These are phyloP conservation scores for Solanum piurae DNA, from an alignment of 257 asterid species.

Conservation along the genomic window DNA sequence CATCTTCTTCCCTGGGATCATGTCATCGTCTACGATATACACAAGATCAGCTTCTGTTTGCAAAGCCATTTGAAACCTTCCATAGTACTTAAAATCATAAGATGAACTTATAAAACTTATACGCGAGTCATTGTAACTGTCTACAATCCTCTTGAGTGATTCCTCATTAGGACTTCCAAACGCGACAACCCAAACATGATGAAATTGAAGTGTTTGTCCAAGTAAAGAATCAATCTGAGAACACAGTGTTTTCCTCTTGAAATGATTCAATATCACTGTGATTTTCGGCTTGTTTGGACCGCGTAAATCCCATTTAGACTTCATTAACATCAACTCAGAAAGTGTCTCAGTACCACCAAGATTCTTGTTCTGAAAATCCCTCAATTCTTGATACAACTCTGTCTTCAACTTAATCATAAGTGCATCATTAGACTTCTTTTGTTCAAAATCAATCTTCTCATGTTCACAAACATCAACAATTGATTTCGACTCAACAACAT, in stretches of 20 bases:
- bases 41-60: constrained; percentile 83
- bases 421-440: constrained; percentile 63
- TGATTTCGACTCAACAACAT: constrained; percentile 12
- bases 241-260: constrained; percentile 77
- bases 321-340: constrained; percentile 49
- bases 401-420: constrained; percentile 72
- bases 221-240: constrained; percentile 73
- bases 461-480: constrained; percentile 43
- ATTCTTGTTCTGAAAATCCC: constrained; percentile 35
- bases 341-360: constrained; percentile 60
- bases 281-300: constrained; percentile 37
- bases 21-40: constrained; percentile 79
- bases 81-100: constrained; percentile 89
- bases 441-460: constrained; percentile 66
- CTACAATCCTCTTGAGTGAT: constrained; percentile 44
- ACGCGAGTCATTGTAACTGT: constrained; percentile 53
- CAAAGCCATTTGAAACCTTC: constrained; percentile 86
- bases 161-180: constrained; percentile 84
- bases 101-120: constrained; percentile 72
- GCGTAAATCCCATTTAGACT: constrained; percentile 55
- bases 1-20: constrained; percentile 90
- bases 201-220: constrained; percentile 75
- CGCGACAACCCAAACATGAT: constrained; percentile 84
- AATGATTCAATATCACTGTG: constrained; percentile 79
- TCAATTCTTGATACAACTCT: constrained; percentile 50